Evolutionary conservation across 2,329 filamentous ascomycete genomes (phyloP), one percentile per base, ranked within the genome.

Genomic region (Capronia epimyces): DNA sequence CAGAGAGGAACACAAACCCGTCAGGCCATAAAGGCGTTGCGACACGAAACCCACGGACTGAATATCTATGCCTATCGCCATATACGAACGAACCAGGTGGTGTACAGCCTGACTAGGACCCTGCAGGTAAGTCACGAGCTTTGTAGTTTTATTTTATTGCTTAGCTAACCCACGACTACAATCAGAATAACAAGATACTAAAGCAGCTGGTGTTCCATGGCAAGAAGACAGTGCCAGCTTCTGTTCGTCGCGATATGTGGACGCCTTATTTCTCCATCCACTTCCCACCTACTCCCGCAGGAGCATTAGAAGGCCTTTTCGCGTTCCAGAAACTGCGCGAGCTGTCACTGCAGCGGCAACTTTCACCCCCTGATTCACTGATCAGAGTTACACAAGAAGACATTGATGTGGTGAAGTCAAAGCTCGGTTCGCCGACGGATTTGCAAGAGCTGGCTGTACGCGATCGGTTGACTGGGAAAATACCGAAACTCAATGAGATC

Each of bases 61-160:
- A 74, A 81, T 65, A 81, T 84, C 62, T 84, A 80, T 65, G 75
- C 77, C 62, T 84, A 82, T 67, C 74, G 74, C 61, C 75, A 84
- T 64, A 69, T 80, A 59, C 73, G 75, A 55, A 83, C 81, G 29
- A 81, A 82, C 52, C 81, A 84, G 66, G 76, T 83, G 57, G 69
- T 84, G 48, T 84, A 84, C 66, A 83, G 81, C 18, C 67, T 84
- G 56, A 74, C 73, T 34, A 74, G 76, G 46, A 70, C 73, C 46
- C 64, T 83, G 40, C 71, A 81, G 57, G 80, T 82, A 69, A 58
- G 71, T 50, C 24, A 48, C n/a, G n/a, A n/a, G n/a, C n/a, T n/a
- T 39, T 49, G 15, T 10, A 13, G 43, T 31, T 21, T 21, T 8
- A 16, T 18, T 31, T 13, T 22, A 4, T 8, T 2, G 6, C 7